A percentile compares a stretch with the other conserved stretches of the same genome.
phyloP scores from a whole-genome alignment of 169 alveolate genomes.

The Neospora caninum region DNA sequence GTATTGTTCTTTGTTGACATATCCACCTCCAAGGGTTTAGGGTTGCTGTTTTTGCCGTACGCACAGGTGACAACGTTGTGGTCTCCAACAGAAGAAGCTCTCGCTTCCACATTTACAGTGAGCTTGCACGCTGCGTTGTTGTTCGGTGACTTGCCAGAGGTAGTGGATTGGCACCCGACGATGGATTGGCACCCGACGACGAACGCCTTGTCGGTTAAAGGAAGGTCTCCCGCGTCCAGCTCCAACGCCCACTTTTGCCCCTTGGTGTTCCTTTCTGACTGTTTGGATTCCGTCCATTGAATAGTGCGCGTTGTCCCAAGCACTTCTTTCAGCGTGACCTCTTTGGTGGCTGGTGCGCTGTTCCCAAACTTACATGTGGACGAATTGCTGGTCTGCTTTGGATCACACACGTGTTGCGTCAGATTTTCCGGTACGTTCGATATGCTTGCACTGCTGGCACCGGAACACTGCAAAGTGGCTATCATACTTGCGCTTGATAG shows the following conservation, averaged over 20 bases:
- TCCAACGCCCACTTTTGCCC: not conserved
- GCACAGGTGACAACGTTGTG: constrained; percentile 17
- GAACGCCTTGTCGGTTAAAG: not conserved
- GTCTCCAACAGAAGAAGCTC: not conserved
- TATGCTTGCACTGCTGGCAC: no score
- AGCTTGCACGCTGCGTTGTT: not conserved
- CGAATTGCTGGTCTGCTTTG: no score
- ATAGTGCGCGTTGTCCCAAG: not conserved
- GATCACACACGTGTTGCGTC: no score
- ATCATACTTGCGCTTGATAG: not conserved
- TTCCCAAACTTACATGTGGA: no score
- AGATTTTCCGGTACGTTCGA: no score
- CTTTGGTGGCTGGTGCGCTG: not conserved
- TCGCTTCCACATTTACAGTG: not conserved
- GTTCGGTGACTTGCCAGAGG: not conserved
- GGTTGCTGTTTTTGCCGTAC: constrained; percentile 17
- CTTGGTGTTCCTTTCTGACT: not conserved
- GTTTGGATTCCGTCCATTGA: not conserved
- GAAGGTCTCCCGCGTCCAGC: not conserved
- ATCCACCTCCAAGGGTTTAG: not conserved
- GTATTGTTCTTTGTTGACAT: not conserved
- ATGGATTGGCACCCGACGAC: not conserved
- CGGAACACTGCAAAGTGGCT: no score
- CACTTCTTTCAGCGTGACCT: not conserved
- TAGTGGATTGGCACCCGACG: not conserved